Percentiles rank a stretch among this genome's conserved stretches.
Conservation (phyloP, 2,329 filamentous ascomycete species). For the Annulohypoxylon truncatum region DNA sequence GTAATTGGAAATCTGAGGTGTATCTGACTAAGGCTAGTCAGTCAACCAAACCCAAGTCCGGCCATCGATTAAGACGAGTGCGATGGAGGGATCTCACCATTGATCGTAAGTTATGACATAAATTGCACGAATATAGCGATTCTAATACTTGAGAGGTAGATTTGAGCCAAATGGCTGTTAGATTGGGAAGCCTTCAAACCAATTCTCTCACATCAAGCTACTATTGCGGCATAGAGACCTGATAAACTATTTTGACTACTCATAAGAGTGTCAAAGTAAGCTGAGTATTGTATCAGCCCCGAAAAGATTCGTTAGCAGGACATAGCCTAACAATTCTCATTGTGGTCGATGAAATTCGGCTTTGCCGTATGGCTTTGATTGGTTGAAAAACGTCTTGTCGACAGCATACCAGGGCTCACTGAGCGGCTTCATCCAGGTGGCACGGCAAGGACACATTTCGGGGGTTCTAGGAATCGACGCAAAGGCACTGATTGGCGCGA, state of each 20-base stretch:
- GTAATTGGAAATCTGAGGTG: background rate
- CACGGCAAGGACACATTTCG: background rate
- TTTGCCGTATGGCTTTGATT: slow-evolving; percentile 12
- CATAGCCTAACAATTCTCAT: slow-evolving; percentile 9
- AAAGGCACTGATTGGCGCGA: slow-evolving; percentile 10
- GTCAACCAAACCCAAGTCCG: background rate
- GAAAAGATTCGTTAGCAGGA: background rate
- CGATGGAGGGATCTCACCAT: background rate
- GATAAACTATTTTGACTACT: background rate
- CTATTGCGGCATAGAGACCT: background rate
- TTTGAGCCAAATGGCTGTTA: background rate
- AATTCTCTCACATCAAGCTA: background rate
- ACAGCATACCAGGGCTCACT: slow-evolving; percentile 13
- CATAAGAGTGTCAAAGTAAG: background rate
- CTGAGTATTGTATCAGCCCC: slow-evolving; percentile 7
- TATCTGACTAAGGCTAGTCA: background rate
- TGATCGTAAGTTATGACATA: background rate
- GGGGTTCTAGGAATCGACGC: background rate
- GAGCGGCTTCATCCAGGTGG: slow-evolving; percentile 9
- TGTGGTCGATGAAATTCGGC: slow-evolving; percentile 10
- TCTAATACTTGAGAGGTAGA: background rate
- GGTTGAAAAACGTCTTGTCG: background rate
- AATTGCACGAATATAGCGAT: background rate
- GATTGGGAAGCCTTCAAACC: background rate
- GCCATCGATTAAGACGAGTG: background rate